Evolutionary conservation across 2,329 filamentous ascomycete species (phyloP), one percentile per base, ranked within the genome.

Genomic region (Rutstroemia sp.): DNA sequence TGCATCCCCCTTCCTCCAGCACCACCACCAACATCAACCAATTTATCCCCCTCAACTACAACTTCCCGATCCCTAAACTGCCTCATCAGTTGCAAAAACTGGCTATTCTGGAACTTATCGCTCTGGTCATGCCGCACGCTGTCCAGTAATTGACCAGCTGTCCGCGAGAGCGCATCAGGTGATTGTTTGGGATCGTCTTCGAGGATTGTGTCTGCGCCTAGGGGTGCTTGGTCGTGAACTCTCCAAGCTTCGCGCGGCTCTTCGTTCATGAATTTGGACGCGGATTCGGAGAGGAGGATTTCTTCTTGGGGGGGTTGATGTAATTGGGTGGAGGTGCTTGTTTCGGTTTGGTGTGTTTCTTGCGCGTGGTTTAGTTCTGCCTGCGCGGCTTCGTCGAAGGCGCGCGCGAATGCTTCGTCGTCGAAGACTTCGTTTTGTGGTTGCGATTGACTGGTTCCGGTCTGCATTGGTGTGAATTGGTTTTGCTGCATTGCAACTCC

Each of bases 1-100:
- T n/a, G 39, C 17, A 19, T 19, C 9, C 39, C 39, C 16, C 17
- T 10, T 42, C 16, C 38, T 40, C 38, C 38, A 40, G 16, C 38
- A 17, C 38, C 39, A 19, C 16, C 17, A 2, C 39, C 39, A 9
- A 17, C 25, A 34, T 48, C 59, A 14, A 87, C 81, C 65, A 88
- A 76, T 64, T 82, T 80, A 67, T 89, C 85, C 42, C 85, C 87
- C 61, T 88, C 78, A 39, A 94, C 83, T 49, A 80, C 79, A 14
- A 91, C 82, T 72, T 94, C 84, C 55, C 80, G 77, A 66, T 89
- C 83, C 51, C 86, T 80, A 54, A 94, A 80, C 58, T 82, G 80
- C 27, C 87, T 81, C 89, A 95, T 94, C 47, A 95, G 74, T 4
- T 80, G 77, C 0, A 92, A 72, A 66, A 95, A 95, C 57, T 81